Evolutionary conservation across 192 early-diverging fungal species (phyloP), one percentile per base, ranked within the genome.

Genomic region (Backusella luteola): DNA sequence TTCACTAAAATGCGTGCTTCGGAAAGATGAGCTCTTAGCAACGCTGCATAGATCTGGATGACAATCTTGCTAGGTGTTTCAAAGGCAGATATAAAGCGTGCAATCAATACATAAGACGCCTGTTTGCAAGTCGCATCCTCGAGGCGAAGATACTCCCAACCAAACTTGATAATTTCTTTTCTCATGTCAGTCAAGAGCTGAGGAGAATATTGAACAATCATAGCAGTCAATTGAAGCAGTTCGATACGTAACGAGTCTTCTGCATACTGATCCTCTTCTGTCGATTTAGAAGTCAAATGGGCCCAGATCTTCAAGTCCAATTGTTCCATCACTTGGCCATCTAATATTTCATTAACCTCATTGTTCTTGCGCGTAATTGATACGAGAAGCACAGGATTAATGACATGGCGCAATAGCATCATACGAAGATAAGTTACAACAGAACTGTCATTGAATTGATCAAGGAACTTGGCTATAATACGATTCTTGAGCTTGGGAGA

Each of bases 101-200:
- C 91, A 46, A 98, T 90, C 53, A 97, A 81, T 17, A 98, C 98
- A 79, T 97, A 98, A 6, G 97, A 93, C 1, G 97, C 92, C 76
- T 99, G 95, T 75, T 99, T 99, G 84, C 94, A 94, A 39, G 95
- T 97, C 17, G 95, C 87, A 66, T 99, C 98, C 76, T 99, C 97
- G 34, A 85, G 75, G 59, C 90, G 90, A 66, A 92, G 90, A 76
- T 92, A 91, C 67, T 90, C 90, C 97, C 97, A 98, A 6, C 93
- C 95, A 86, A 97, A 98, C 79, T 96, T 96, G 78, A 98, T 97
- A 21, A 98, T 91, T 71, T 97, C 95, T 80, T 95, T 96, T 34
- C 91, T 87, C 42, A 87, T 81, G 70, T 96, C 95, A 14, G 88
- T 90, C 52, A 97, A 89, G 2, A 92, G 82, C n/a, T 85, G 75